Base-by-base conservation (phyloP, 2,329 filamentous ascomycete species). In the Colletotrichum liaoningense region DNA sequence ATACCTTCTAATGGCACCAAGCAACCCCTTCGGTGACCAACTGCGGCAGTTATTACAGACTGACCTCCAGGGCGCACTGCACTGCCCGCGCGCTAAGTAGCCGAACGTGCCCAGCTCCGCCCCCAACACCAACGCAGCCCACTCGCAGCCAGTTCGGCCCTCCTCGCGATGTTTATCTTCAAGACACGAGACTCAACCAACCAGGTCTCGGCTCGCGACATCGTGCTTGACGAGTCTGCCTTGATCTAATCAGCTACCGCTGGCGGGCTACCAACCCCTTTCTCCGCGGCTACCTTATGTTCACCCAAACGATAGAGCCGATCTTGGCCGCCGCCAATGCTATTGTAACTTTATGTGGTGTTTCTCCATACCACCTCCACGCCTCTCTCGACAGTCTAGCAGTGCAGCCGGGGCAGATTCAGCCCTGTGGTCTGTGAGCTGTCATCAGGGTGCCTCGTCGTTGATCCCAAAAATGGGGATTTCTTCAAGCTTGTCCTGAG, bases 141-240 rank as follows among this genome's bases (percentile, higher is more conserved):
- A 56, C 30, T 33, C 30, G 7, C 42, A 3, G 11, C 42, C 42
- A 49, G 42, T 22, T 49, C 42, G 42, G 42, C 42, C 42, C n/a
- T 49, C 42, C 4, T 49, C 42, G 42, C 42, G 42, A 46, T 62
- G 35, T 33, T 54, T 60, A 54, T 60, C 28, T 8, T 28, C 35
- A 35, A 42, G 28, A 62, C 35, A 52, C 11, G 4, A 19, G 19
- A 42, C 24, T 60, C 66, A 55, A 55, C 59, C 35, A 38, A 35
- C 24, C 35, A 54, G 35, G n/a, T 62, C 22, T 49, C 54, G 64
- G 66, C 59, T 69, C 63, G 55, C 60, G 26, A 11, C 59, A 46
- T 65, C 30, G 49, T 19, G n/a, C 38, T 63, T 72, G 69, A 55
- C 57, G 69, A 69, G 62, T 73, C 69, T 65, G 72, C 64, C 64